Conservation (phyloP, 2,329 filamentous ascomycete species). For the Diaporthe sp. region DNA sequence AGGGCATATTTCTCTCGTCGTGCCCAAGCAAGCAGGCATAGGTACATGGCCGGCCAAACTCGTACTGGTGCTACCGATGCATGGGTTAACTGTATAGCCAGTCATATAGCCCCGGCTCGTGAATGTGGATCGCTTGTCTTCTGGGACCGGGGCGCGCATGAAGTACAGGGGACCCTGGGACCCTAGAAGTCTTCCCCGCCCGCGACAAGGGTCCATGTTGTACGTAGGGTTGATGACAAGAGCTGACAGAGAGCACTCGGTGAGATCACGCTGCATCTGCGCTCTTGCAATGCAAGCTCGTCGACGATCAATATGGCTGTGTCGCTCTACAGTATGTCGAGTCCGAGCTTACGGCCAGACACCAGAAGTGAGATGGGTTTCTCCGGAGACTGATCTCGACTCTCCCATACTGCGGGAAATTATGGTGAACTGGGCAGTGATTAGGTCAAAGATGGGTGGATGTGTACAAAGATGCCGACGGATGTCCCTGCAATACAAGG, state of each 20-base stretch:
- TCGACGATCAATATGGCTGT: slow-evolving; percentile 8
- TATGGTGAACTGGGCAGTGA: not conserved
- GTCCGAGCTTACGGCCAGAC: slow-evolving; percentile 4
- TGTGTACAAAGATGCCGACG: slow-evolving; percentile 31
- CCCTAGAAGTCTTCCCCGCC: slow-evolving; percentile 24
- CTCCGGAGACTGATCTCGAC: not conserved
- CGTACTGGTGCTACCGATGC: slow-evolving; percentile 18
- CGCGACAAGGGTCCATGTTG: slow-evolving; percentile 22
- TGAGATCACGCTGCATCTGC: slow-evolving; percentile 26
- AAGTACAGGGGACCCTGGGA: slow-evolving; percentile 15
- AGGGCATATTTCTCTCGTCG: slow-evolving; percentile 6
- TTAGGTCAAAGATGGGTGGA: slow-evolving; percentile 6
- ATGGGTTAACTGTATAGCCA: slow-evolving; percentile 25
- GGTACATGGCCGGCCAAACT: not conserved
- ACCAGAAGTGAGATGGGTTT: not conserved
- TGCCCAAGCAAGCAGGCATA: not conserved
- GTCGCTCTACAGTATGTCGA: slow-evolving; percentile 6
- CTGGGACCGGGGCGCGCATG: slow-evolving; percentile 24
- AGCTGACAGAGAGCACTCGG: slow-evolving; percentile 17
- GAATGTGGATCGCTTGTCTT: slow-evolving; percentile 13
- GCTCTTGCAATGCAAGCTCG: not conserved
- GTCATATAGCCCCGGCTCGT: slow-evolving; percentile 12
- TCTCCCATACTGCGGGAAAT: not conserved
- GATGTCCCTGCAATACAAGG: slow-evolving; percentile 22
- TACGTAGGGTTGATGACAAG: slow-evolving; percentile 31